Percentiles rank a stretch among this genome's conserved stretches.
These are phyloP conservation scores for Ilyonectria mors-panacis DNA, from an alignment of 2,329 filamentous ascomycete genomes.

Conservation along the genomic window DNA sequence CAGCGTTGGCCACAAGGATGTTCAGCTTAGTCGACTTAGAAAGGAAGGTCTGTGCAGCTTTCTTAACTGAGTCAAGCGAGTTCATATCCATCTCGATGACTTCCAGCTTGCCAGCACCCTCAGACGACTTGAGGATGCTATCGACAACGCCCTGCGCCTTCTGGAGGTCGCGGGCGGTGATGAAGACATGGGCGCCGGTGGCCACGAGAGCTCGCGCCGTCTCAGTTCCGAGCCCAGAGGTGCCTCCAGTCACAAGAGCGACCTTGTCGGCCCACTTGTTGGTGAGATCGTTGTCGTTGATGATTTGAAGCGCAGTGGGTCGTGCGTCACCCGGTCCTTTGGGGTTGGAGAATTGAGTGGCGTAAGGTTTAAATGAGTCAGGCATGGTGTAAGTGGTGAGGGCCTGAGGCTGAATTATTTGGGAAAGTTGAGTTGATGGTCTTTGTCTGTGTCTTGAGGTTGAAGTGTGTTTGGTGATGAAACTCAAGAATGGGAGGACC, in stretches of 20 bases:
- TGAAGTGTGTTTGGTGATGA: neutral
- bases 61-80: conserved; percentile 52
- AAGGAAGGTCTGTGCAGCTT: conserved; percentile 38
- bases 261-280: conserved; percentile 54
- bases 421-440: neutral
- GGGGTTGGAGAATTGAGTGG: conserved; percentile 11
- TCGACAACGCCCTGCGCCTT: conserved; percentile 48
- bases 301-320: conserved; percentile 55
- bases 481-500: neutral
- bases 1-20: conserved; percentile 61
- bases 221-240: conserved; percentile 60
- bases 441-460: neutral
- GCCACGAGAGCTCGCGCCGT: conserved; percentile 59
- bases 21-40: conserved; percentile 38
- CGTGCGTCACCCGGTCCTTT: conserved; percentile 54
- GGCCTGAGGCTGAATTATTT: neutral
- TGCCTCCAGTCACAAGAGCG: conserved; percentile 60
- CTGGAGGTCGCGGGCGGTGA: conserved; percentile 58
- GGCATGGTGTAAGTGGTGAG: conserved; percentile 16
- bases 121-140: conserved; percentile 19
- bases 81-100: conserved; percentile 52
- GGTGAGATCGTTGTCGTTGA: conserved; percentile 50
- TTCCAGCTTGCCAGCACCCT: conserved; percentile 46
- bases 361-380: conserved; percentile 29
- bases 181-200: conserved; percentile 61